phyloP scores from a whole-genome alignment of 1,284 basidiomycete species.

The Psilocybe mexicana region DNA sequence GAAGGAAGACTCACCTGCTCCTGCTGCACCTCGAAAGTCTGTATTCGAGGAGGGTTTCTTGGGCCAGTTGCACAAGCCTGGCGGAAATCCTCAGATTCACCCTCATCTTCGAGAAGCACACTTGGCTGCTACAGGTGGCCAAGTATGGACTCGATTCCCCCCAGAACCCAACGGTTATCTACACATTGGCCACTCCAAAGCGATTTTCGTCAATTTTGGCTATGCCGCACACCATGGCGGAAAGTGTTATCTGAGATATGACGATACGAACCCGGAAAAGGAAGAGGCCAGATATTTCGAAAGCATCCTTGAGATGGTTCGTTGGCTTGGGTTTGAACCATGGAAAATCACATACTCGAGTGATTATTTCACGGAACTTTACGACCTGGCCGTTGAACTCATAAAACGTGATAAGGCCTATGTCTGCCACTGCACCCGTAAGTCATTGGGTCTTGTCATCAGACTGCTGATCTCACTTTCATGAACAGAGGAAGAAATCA shows the following conservation, averaged over 20 bases:
- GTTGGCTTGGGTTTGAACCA: slow-evolving; percentile 98
- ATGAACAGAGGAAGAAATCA: slow-evolving; percentile 84
- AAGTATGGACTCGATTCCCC: slow-evolving; percentile 96
- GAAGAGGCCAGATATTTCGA: slow-evolving; percentile 97
- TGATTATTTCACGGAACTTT: slow-evolving; percentile 92
- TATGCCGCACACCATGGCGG: slow-evolving; percentile 93
- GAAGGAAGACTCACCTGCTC: slow-evolving; percentile 29
- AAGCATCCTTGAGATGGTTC: slow-evolving; percentile 92
- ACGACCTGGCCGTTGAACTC: slow-evolving; percentile 89
- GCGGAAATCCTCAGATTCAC: slow-evolving; percentile 90
- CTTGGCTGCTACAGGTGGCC: slow-evolving; percentile 77
- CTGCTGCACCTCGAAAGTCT: slow-evolving; percentile 48
- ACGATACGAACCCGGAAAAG: slow-evolving; percentile 98
- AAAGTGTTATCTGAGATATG: slow-evolving; percentile 91
- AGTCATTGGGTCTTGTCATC: slow-evolving; percentile 31
- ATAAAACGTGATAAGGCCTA: slow-evolving; percentile 93
- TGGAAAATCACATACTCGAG: slow-evolving; percentile 99
- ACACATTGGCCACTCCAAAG: slow-evolving; percentile 97
- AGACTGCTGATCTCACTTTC: slow-evolving; percentile 11
- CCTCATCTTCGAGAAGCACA: slow-evolving; percentile 82
- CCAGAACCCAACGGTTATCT: slow-evolving; percentile 98
- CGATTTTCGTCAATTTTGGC: slow-evolving; percentile 98
- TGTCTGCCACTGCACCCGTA: slow-evolving; percentile 94
- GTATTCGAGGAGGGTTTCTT: slow-evolving; percentile 97
- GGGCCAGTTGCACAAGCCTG: slow-evolving; percentile 90